Evolutionary conservation across 2,329 filamentous ascomycete genomes (phyloP), one percentile per base, ranked within the genome.

Genomic region (Fusarium napiforme): DNA sequence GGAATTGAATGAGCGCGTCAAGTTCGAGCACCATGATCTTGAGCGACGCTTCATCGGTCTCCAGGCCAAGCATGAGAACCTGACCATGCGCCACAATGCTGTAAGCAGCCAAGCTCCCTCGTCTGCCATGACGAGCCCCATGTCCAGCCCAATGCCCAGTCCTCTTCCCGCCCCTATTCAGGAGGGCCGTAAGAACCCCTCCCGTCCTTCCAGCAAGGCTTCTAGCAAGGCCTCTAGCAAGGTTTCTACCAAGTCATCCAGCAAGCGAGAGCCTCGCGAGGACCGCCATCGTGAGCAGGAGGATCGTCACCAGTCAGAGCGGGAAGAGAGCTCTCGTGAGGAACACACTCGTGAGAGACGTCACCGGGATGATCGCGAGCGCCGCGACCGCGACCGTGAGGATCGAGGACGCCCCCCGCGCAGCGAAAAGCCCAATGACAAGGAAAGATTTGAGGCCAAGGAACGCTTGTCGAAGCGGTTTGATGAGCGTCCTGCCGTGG

Each of bases 391-490:
- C 47, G 76, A 79, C 55, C 75, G 75, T 56, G 71, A 78, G 42
- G 73, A 77, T 45, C 74, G 75, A 43, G 73, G 68, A 47, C 70
- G 75, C 32, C 49, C 32, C n/a, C 64, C 58, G 59, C 72, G 73
- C 23, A 65, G 66, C 40, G 75, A 77, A n/a, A 80, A 78, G 64
- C 73, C 76, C 30, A 78, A 79, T 65, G 73, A 75, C 40, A 79
- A 78, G 65, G 75, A 77, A 55, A 77, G 78, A 60, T 73, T 75
- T 60, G 79, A 80, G 52, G 73, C 77, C 64, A 77, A 81, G 72
- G 81, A 82, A 52, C 82, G 82, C 21, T 78, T 84, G 59, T 80
- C 80, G 36, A 78, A 77, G 61, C 81, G 82, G 34, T 83, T 84
- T 68, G 82, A 82, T 37, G 79, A 82, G 60, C 77, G 77, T 49